Percentiles rank a stretch among this genome's conserved stretches.
Conservation (phyloP, 306 rosid species). For the Medicago ruthenica region DNA sequence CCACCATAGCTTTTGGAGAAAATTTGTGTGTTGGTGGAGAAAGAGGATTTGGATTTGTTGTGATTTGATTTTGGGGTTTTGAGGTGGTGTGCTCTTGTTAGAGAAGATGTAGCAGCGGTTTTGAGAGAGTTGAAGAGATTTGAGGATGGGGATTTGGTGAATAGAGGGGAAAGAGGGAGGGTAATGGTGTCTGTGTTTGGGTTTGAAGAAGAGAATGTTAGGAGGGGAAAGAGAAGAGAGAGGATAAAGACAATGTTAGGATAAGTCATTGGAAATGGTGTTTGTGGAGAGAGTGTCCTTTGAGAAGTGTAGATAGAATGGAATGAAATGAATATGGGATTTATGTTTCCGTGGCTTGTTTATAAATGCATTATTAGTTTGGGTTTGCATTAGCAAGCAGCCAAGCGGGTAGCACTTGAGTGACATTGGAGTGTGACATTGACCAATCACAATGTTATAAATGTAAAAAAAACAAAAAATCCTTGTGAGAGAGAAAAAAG, state of each 20-base stretch:
- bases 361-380: conserved; percentile 10
- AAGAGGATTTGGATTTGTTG: not conserved
- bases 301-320: not conserved
- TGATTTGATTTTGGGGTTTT: conserved; percentile 46
- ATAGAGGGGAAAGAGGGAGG: conserved; percentile 54
- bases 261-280: conserved; percentile 37
- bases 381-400: not conserved
- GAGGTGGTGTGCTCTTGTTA: conserved; percentile 76
- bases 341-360: no score
- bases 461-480: no score
- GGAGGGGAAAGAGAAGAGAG: conserved; percentile 38
- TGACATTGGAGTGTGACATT: no score
- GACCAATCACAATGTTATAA: no score
- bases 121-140: conserved; percentile 60
- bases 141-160: conserved; percentile 48
- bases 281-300: not conserved
- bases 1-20: conserved; percentile 76
- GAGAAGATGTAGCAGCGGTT: conserved; percentile 60
- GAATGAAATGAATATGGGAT: not conserved
- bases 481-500: no score
- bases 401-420: no score
- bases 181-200: conserved; percentile 47
- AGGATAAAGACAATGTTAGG: conserved; percentile 36
- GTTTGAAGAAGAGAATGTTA: conserved; percentile 42
- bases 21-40: conserved; percentile 42